Percentiles rank a stretch among this genome's conserved stretches.
These are phyloP conservation scores for Xylariaceae sp. DNA, from an alignment of 2,329 filamentous ascomycete species.

Conservation along the genomic window DNA sequence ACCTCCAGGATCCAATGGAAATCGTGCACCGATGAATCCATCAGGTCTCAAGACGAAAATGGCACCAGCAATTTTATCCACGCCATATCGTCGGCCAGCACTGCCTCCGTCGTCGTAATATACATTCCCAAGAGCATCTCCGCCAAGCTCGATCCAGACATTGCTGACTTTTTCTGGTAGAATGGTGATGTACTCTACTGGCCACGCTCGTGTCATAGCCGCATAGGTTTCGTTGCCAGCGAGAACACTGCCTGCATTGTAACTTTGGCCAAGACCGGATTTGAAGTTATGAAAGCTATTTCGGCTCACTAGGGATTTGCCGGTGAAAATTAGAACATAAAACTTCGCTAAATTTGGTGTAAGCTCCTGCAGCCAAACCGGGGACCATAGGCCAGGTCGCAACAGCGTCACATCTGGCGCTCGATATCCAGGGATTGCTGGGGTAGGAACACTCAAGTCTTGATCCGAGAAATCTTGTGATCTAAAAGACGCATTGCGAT, in stretches of 20 bases:
- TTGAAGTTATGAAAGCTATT: constrained; percentile 12
- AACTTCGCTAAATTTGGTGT: constrained; percentile 41
- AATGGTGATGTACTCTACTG: constrained; percentile 19
- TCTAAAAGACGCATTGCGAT: constrained; percentile 17
- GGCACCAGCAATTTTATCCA: constrained; percentile 14
- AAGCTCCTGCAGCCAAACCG: constrained; percentile 40
- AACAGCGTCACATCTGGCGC: constrained; percentile 43
- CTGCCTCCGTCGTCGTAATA: constrained; percentile 18
- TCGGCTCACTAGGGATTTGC: constrained; percentile 2
- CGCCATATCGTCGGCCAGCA: constrained; percentile 19
- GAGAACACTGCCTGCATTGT: not conserved
- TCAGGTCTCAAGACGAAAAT: constrained; percentile 24
- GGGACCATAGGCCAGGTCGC: constrained; percentile 42
- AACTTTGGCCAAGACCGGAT: not conserved
- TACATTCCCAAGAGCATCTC: constrained; percentile 13
- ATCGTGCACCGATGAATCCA: constrained; percentile 22
- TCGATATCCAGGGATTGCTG: constrained; percentile 36
- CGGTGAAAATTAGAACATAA: constrained; percentile 37
- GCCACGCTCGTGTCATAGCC: constrained; percentile 2
- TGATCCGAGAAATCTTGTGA: not conserved
- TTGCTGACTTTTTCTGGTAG: constrained; percentile 16
- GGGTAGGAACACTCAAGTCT: not conserved
- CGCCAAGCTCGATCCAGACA: constrained; percentile 18
- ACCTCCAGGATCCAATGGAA: constrained; percentile 1
- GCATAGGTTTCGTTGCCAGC: constrained; percentile 4